Evolutionary conservation across 805 yeast genomes (phyloP), one percentile per base, ranked within the genome.

Genomic region (Yamadazyma philogaea): DNA sequence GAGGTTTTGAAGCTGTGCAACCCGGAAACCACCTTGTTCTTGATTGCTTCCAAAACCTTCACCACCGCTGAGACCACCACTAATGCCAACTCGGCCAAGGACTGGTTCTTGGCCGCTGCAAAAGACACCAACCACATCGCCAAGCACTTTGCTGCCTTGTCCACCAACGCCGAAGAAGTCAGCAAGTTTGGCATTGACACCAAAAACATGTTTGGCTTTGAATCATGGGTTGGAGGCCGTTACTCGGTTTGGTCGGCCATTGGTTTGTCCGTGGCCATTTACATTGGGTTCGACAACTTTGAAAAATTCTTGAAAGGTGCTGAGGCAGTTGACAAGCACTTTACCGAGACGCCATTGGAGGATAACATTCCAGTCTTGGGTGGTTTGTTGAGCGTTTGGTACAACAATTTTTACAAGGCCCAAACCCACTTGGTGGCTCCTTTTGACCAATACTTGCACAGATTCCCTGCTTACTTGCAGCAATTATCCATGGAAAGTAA

Each of bases 211-310:
- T 93, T 93, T 70, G 98, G 95, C 51, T 93, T 93, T 60, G 96
- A 90, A 68, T 84, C 74, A 72, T 93, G 99, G 99, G 99, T 93
- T 52, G 99, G 99, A 62, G 99, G 99, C 64, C 85, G 99, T 71
- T 93, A 93, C 82, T 93, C 99, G n/a, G 99, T 93, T 49, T 93
- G 99, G 99, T 87, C 96, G 33, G 95, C 99, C 50, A 93, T 93
- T 66, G 99, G 99, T 49, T 80, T 93, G 56, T 87, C 96, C 21
- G 91, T 93, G 50, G 95, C 96, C 57, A 72, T 93, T 55, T 93
- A 85, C 80, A 84, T 93, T 65, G 99, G 99, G 53, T 93, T 64
- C 67, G 98, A 93, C 51, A 87, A 89, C 79, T 93, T 93, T 60
- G 91, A 87, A 51, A 78, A 78, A 47, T 88, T 93, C 79, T 77